Percentiles rank a stretch among this genome's conserved stretches.
These are phyloP conservation scores for Rubia balearica DNA, from an alignment of 305 asterid genomes.

Conservation along the genomic window DNA sequence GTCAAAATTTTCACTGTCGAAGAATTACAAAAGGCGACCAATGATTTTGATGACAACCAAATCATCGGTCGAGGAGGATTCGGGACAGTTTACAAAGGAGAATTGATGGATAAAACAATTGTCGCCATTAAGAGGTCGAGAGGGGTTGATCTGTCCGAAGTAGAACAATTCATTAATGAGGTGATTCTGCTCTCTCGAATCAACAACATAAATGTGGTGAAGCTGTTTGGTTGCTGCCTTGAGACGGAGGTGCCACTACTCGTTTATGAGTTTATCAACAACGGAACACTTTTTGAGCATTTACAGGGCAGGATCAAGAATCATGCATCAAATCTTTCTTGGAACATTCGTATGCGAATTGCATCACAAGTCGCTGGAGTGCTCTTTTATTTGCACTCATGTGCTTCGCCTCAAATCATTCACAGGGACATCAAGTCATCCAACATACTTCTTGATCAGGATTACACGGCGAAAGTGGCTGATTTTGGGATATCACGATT, in stretches of 20 bases:
- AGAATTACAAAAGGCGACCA: not conserved
- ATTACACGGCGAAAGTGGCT: not conserved
- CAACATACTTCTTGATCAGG: not conserved
- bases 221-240: not conserved
- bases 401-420: not conserved
- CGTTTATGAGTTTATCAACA: not conserved
- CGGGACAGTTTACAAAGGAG: not conserved
- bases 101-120: too few relatives aligned
- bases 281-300: not conserved
- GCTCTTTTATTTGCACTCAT: not conserved
- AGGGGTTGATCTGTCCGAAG: not conserved
- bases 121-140: not conserved
- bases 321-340: not conserved
- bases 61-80: not conserved
- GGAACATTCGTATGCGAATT: not conserved
- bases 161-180: not conserved
- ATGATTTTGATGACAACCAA: not conserved
- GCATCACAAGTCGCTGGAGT: not conserved
- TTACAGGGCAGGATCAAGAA: not conserved
- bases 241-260: not conserved
- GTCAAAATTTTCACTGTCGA: not conserved
- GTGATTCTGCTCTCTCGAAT: not conserved
- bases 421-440: not conserved
- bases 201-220: not conserved
- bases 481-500: not conserved